phyloP scores from a whole-genome alignment of 2,329 filamentous ascomycete species.

The Fusarium succisae region DNA sequence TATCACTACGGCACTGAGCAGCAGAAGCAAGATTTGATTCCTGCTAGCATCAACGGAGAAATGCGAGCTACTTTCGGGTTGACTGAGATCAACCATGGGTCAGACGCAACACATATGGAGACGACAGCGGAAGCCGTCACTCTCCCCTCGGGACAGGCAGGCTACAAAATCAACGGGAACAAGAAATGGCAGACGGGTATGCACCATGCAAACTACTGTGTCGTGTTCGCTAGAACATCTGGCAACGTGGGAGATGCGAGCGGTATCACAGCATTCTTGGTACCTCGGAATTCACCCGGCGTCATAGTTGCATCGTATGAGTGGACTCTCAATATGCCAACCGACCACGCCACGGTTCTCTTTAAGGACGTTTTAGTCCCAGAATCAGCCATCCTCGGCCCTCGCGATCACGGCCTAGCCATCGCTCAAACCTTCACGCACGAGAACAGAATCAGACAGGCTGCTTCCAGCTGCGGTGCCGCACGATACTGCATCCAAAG shows the following conservation, averaged over 20 bases:
- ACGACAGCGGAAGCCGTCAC: not conserved
- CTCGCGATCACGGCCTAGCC: not conserved
- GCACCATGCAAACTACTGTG: not conserved
- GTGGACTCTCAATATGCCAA: not conserved
- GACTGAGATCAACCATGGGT: not conserved
- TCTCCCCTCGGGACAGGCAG: not conserved
- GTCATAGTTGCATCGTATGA: not conserved
- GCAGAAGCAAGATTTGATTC: not conserved
- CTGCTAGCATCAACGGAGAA: not conserved
- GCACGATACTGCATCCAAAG: not conserved
- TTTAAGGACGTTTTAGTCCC: not conserved
- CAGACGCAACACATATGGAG: not conserved
- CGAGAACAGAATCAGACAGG: not conserved
- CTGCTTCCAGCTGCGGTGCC: not conserved
- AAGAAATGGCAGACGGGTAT: not conserved
- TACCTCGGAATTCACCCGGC: not conserved
- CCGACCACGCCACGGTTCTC: not conserved
- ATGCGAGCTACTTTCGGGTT: not conserved
- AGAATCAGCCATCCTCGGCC: not conserved
- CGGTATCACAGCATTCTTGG: not conserved
- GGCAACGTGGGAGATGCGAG: not conserved
- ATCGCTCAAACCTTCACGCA: not conserved
- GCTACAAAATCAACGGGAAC: not conserved
- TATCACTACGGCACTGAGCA: not conserved
- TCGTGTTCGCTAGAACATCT: not conserved